phyloP scores from a whole-genome alignment of 1,139 yeast species.

The Candida pseudoviswanathii region DNA sequence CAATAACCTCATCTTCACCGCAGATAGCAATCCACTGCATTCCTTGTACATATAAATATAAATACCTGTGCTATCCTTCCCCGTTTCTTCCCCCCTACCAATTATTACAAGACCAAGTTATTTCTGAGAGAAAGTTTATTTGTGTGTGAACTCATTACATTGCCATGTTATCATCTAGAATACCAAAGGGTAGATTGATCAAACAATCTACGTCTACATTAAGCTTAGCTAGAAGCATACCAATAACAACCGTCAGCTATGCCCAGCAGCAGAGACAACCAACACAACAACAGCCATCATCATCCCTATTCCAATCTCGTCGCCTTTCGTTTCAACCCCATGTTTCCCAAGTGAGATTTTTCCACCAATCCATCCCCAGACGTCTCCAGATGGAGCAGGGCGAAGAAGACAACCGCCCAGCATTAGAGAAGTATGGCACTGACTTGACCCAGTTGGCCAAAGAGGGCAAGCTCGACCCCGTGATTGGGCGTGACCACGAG shows the following conservation, averaged over 20 bases:
- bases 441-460: conserved; percentile 84
- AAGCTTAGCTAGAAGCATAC: conserved; percentile 4
- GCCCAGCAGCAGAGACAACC: conserved; percentile 3
- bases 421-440: conserved; percentile 83
- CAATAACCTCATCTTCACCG: not conserved
- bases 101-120: not conserved
- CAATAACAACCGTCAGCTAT: conserved; percentile 6
- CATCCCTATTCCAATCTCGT: not conserved
- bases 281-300: not conserved
- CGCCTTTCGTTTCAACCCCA: conserved; percentile 1
- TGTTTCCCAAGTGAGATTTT: conserved; percentile 10
- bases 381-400: conserved; percentile 42
- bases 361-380: conserved; percentile 23
- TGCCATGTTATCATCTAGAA: conserved; percentile 10
- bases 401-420: conserved; percentile 64
- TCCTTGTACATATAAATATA: conserved; percentile 3
- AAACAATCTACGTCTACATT: conserved; percentile 7
- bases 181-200: conserved; percentile 9
- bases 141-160: not conserved
- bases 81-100: not conserved
- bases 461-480: conserved; percentile 93
- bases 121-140: not conserved
- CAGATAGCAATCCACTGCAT: not conserved
- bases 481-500: conserved; percentile 95
- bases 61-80: not conserved